A percentile compares a stretch with the other conserved stretches of the same genome.
Evolutionary conservation across 805 yeast genomes (phyloP).

Genomic region (Metschnikowia lochheadii): DNA sequence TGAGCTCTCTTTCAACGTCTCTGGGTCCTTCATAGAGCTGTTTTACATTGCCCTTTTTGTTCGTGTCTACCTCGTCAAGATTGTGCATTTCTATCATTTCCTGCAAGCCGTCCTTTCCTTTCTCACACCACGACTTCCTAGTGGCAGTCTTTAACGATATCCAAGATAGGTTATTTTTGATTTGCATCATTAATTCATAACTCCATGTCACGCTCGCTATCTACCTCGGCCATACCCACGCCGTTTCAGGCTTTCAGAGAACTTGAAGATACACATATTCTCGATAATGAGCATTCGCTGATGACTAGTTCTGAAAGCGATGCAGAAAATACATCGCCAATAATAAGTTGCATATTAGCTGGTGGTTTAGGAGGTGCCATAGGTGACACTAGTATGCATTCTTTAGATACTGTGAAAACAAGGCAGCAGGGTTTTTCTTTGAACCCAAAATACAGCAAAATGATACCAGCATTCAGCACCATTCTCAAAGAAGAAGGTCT

Average conservation of each 20-base stretch:
- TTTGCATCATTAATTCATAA: neutral
- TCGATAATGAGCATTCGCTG: neutral
- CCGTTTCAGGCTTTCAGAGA: slow-evolving; percentile 17
- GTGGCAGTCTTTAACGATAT: neutral
- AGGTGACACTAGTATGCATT: slow-evolving; percentile 92
- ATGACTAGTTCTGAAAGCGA: neutral
- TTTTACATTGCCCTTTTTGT: neutral
- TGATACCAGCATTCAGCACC: slow-evolving; percentile 70
- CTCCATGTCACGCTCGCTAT: slow-evolving; percentile 14
- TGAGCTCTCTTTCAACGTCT: neutral
- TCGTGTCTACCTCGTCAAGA: neutral
- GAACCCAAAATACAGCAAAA: slow-evolving; percentile 62
- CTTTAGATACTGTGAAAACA: slow-evolving; percentile 93
- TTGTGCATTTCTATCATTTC: neutral
- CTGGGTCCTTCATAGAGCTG: neutral
- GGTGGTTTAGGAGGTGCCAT: slow-evolving; percentile 95
- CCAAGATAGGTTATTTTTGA: neutral
- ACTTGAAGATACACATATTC: slow-evolving; percentile 3
- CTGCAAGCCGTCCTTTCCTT: neutral
- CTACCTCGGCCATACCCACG: slow-evolving; percentile 20
- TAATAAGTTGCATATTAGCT: slow-evolving; percentile 66
- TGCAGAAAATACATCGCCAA: slow-evolving; percentile 32
- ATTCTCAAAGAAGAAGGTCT: slow-evolving; percentile 85
- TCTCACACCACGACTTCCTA: neutral
- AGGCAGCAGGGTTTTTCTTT: slow-evolving; percentile 92